Evolutionary conservation across 1,284 basidiomycete genomes (phyloP).

Genomic region (Pseudozyma thailandica): DNA sequence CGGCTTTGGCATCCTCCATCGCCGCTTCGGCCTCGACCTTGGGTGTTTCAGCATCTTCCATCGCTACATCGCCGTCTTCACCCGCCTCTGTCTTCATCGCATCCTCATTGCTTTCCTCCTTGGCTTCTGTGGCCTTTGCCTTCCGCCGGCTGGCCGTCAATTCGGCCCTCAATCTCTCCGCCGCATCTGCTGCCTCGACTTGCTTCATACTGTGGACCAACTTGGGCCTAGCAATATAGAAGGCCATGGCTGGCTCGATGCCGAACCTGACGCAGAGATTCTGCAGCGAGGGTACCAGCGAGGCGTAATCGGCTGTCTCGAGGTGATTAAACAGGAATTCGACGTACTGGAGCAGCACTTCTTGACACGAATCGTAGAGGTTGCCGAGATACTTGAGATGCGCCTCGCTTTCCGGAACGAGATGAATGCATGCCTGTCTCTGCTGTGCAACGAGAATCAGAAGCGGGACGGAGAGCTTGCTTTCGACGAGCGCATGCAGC

Average conservation of each 20-base stretch:
- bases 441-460: slow-evolving; percentile 65
- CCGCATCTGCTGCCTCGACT: slow-evolving; percentile 46
- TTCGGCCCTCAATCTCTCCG: slow-evolving; percentile 46
- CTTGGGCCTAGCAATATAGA: slow-evolving; percentile 62
- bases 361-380: slow-evolving; percentile 63
- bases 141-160: slow-evolving; percentile 50
- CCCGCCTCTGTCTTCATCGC: not conserved
- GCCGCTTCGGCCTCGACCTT: slow-evolving; percentile 4
- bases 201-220: slow-evolving; percentile 52
- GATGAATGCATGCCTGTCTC: slow-evolving; percentile 63
- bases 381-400: slow-evolving; percentile 66
- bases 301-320: slow-evolving; percentile 52
- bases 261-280: slow-evolving; percentile 58
- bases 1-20: not conserved
- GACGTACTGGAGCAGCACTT: slow-evolving; percentile 64
- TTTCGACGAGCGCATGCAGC: slow-evolving; percentile 44
- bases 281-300: slow-evolving; percentile 49
- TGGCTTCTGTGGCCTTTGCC: slow-evolving; percentile 14
- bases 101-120: not conserved
- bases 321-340: slow-evolving; percentile 63
- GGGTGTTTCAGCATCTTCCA: slow-evolving; percentile 27
- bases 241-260: slow-evolving; percentile 62
- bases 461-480: slow-evolving; percentile 58
- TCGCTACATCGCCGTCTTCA: slow-evolving; percentile 33
- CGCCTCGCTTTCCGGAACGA: slow-evolving; percentile 58